A percentile compares a stretch with the other conserved stretches of the same genome.
These are phyloP conservation scores for Cryptosporidium muris DNA, from an alignment of 169 alveolate genomes.

Conservation along the genomic window DNA sequence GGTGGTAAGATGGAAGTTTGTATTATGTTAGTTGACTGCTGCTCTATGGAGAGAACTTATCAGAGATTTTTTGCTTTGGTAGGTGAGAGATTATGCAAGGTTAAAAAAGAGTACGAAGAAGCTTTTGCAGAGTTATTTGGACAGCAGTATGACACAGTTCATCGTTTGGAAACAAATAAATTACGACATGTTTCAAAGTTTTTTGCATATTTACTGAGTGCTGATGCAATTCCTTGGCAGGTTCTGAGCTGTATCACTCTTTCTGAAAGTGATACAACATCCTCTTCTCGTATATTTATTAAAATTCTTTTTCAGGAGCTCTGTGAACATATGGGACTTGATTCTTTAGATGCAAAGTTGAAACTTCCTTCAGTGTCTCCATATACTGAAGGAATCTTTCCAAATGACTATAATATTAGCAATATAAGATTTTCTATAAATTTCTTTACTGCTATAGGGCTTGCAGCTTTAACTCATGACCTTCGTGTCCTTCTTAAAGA, in stretches of 20 bases:
- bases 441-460: conserved; percentile 97
- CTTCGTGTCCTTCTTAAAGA: conserved; percentile 86
- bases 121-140: conserved; percentile 88
- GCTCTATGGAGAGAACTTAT: conserved; percentile 98
- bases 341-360: conserved; percentile 78
- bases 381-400: conserved; percentile 91
- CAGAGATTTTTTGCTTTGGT: conserved; percentile 93
- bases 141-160: conserved; percentile 84
- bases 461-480: conserved; percentile 93
- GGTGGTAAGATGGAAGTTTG: conserved; percentile 86
- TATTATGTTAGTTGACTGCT: conserved; percentile 97
- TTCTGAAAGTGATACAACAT: conserved; percentile 96
- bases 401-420: conserved; percentile 89
- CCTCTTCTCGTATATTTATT: conserved; percentile 95
- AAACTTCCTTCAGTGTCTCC: conserved; percentile 86
- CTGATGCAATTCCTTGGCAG: conserved; percentile 90
- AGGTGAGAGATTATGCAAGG: conserved; percentile 94
- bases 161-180: conserved; percentile 96
- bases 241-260: conserved; percentile 88
- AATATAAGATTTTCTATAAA: conserved; percentile 95
- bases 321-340: conserved; percentile 87
- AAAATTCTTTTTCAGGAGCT: conserved; percentile 94
- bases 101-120: conserved; percentile 90
- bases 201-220: conserved; percentile 94
- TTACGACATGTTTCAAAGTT: conserved; percentile 95